These are phyloP conservation scores for Penicillium tannophilum DNA, from an alignment of 495 filamentous ascomycete genomes.

Conservation along the genomic window DNA sequence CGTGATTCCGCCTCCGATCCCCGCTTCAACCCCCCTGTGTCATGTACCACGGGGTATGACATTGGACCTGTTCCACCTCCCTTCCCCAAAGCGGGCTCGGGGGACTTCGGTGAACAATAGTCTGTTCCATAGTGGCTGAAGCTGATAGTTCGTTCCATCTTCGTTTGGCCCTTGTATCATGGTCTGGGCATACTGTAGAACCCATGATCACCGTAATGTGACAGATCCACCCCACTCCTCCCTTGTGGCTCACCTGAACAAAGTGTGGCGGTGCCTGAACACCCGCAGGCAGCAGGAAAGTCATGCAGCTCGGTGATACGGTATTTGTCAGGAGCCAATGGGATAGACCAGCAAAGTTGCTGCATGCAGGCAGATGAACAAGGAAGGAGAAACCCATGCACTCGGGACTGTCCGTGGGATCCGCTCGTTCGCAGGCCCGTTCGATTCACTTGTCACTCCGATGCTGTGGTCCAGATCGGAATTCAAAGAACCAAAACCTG, in stretches of 20 bases:
- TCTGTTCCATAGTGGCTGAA: constrained; percentile 13
- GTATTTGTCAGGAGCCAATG: constrained; percentile 8
- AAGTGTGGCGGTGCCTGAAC: constrained; percentile 25
- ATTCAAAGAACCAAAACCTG: constrained; percentile 15
- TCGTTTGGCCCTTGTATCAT: constrained; percentile 1
- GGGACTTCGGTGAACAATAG: constrained; percentile 18
- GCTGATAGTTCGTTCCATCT: constrained; percentile 9
- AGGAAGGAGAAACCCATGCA: constrained; percentile 4
- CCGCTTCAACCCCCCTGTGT: constrained; percentile 7
- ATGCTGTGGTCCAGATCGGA: constrained; percentile 30
- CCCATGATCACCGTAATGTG: constrained; percentile 13
- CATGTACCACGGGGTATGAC: constrained; percentile 3
- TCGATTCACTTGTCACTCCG: constrained; percentile 15
- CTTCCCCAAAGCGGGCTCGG: constrained; percentile 14
- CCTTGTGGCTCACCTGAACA: constrained; percentile 19
- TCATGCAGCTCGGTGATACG: neutral
- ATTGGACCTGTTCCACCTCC: neutral
- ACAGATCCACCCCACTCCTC: constrained; percentile 15
- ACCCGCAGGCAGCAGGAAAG: constrained; percentile 6
- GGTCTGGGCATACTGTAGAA: neutral
- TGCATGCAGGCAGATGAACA: constrained; percentile 1
- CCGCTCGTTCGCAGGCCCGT: constrained; percentile 12
- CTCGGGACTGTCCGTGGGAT: constrained; percentile 18
- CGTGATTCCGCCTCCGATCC: constrained; percentile 9
- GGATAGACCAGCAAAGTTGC: neutral